A percentile compares a stretch with the other conserved stretches of the same genome.
These are phyloP conservation scores for Alternaria longipes DNA, from an alignment of 2,329 filamentous ascomycete genomes.

Conservation along the genomic window DNA sequence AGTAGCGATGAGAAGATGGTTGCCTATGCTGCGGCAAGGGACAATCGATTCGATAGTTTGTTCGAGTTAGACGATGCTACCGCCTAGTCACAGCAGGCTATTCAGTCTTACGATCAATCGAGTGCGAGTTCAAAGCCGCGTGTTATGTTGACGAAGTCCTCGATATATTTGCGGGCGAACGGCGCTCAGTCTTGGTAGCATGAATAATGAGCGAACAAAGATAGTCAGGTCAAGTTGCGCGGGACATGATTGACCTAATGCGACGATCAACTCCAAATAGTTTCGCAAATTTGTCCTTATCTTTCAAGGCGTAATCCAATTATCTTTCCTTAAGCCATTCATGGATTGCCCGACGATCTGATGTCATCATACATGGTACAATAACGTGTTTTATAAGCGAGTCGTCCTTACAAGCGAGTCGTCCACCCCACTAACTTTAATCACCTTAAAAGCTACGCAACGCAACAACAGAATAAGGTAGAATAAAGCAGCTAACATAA, in stretches of 20 bases:
- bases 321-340: not conserved
- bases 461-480: no score
- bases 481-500: no score
- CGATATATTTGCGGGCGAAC: not conserved
- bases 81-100: not conserved
- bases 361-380: conserved; percentile 2
- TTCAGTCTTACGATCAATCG: not conserved
- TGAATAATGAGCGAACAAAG: not conserved
- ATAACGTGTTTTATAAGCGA: no score
- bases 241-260: not conserved
- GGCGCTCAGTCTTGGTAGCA: not conserved
- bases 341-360: not conserved
- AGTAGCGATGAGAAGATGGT: conserved; percentile 34
- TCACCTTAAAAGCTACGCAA: no score
- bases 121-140: not conserved
- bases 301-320: not conserved
- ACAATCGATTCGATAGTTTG: conserved; percentile 55
- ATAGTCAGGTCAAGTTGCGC: not conserved
- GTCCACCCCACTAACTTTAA: no score
- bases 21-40: conserved; percentile 52
- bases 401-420: no score
- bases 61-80: conserved; percentile 12
- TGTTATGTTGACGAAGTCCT: not conserved
- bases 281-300: not conserved
- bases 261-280: not conserved